Evolutionary conservation across 805 yeast species (phyloP).

Genomic region (Myxozyma neglecta): DNA sequence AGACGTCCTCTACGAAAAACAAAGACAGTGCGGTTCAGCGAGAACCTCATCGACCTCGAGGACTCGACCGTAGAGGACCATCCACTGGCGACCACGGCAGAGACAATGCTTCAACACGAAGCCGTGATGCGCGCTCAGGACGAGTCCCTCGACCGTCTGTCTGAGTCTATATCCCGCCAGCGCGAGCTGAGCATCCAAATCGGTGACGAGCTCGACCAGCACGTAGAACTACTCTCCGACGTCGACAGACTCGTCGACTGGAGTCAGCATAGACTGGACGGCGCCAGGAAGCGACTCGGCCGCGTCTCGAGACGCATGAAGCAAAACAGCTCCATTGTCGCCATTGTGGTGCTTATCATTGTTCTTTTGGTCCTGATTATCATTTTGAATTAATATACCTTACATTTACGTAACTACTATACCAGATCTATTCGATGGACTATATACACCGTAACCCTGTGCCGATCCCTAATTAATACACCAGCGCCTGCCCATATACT

Average conservation of each 20-base stretch:
- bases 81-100: slow-evolving; percentile 25
- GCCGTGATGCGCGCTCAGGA: slow-evolving; percentile 42
- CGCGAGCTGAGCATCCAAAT: slow-evolving; percentile 43
- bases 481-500: no score
- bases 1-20: slow-evolving; percentile 5
- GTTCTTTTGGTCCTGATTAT: slow-evolving; percentile 42
- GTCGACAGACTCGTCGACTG: slow-evolving; percentile 44
- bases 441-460: background rate
- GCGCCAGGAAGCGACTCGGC: slow-evolving; percentile 41
- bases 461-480: no score
- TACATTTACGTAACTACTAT: background rate
- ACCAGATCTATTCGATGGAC: background rate
- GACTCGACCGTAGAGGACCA: slow-evolving; percentile 26
- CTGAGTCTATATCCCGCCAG: slow-evolving; percentile 43
- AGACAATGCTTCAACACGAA: slow-evolving; percentile 18
- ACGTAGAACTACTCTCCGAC: slow-evolving; percentile 42
- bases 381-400: slow-evolving; percentile 32
- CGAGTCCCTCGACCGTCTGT: slow-evolving; percentile 40
- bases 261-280: slow-evolving; percentile 39
- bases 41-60: slow-evolving; percentile 34
- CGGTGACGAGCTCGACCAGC: slow-evolving; percentile 43
- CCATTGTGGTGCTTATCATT: slow-evolving; percentile 40
- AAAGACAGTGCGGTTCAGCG: slow-evolving; percentile 38
- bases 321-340: slow-evolving; percentile 39
- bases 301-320: slow-evolving; percentile 43